Percentiles rank a stretch among this genome's conserved stretches.
phyloP scores from a whole-genome alignment of 805 yeast genomes.

The Wickerhamiella sorbophila region DNA sequence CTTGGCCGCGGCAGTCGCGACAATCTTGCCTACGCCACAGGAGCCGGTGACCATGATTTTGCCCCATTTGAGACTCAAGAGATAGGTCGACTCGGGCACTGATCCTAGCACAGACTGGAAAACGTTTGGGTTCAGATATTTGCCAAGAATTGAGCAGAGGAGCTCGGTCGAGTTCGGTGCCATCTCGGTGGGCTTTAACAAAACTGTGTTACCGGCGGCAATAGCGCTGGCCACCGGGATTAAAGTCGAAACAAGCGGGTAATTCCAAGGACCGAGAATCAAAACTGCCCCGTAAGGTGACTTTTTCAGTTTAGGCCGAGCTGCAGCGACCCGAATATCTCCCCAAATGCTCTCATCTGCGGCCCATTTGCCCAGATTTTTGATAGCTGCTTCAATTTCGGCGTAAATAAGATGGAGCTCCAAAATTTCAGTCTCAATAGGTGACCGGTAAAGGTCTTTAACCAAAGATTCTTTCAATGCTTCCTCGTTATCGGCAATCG shows the following conservation, averaged over 20 bases:
- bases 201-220: slow-evolving; percentile 71
- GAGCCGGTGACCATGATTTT: slow-evolving; percentile 76
- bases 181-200: slow-evolving; percentile 56
- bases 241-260: slow-evolving; percentile 49
- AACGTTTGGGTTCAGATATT: slow-evolving; percentile 39
- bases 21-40: slow-evolving; percentile 54
- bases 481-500: slow-evolving; percentile 43
- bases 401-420: slow-evolving; percentile 40
- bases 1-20: slow-evolving; percentile 65
- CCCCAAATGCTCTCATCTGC: slow-evolving; percentile 30
- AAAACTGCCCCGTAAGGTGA: slow-evolving; percentile 45
- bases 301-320: slow-evolving; percentile 6
- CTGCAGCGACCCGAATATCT: slow-evolving; percentile 13
- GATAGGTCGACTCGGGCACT: slow-evolving; percentile 40
- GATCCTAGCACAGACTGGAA: slow-evolving; percentile 59
- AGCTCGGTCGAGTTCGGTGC: slow-evolving; percentile 44
- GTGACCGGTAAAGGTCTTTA: slow-evolving; percentile 53
- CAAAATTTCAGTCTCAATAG: slow-evolving; percentile 42
- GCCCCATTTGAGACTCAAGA: slow-evolving; percentile 53
- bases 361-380: slow-evolving; percentile 45
- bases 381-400: slow-evolving; percentile 48
- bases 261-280: slow-evolving; percentile 62
- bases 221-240: slow-evolving; percentile 61
- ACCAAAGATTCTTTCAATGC: slow-evolving; percentile 42
- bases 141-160: slow-evolving; percentile 39